phyloP scores from a whole-genome alignment of 169 alveolate genomes.

The Condylostoma magnum region DNA sequence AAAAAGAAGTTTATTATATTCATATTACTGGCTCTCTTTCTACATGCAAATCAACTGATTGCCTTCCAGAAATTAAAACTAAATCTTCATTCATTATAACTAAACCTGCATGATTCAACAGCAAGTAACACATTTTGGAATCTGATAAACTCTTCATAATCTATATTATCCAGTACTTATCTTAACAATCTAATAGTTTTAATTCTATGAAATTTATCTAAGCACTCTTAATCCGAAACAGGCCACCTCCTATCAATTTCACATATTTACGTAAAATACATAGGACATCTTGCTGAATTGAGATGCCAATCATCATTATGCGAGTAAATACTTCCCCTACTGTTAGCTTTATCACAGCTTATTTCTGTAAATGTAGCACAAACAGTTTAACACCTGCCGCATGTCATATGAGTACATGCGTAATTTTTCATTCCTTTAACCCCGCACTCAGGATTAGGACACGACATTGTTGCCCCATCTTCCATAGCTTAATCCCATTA shows the following conservation, averaged over 20 bases:
- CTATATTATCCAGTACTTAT: neutral
- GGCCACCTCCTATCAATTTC: conserved; percentile 38
- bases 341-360: conserved; percentile 10
- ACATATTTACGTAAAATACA: conserved; percentile 29
- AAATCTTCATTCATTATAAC: neutral
- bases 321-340: neutral
- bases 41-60: neutral
- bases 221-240: conserved; percentile 15
- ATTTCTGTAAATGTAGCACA: conserved; percentile 37
- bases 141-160: no score
- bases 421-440: conserved; percentile 31
- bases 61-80: neutral
- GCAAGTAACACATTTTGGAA: no score
- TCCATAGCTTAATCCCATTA: neutral
- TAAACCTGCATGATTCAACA: no score
- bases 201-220: conserved; percentile 19
- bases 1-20: no score
- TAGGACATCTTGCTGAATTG: conserved; percentile 25
- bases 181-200: neutral
- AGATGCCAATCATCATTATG: conserved; percentile 23
- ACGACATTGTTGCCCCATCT: conserved; percentile 5
- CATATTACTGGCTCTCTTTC: no score
- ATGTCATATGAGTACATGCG: conserved; percentile 34
- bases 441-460: conserved; percentile 31
- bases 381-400: conserved; percentile 19